A percentile compares a stretch with the other conserved stretches of the same genome.
Conservation (phyloP, 106 monocot species). For the Phalaenopsis aphrodite region DNA sequence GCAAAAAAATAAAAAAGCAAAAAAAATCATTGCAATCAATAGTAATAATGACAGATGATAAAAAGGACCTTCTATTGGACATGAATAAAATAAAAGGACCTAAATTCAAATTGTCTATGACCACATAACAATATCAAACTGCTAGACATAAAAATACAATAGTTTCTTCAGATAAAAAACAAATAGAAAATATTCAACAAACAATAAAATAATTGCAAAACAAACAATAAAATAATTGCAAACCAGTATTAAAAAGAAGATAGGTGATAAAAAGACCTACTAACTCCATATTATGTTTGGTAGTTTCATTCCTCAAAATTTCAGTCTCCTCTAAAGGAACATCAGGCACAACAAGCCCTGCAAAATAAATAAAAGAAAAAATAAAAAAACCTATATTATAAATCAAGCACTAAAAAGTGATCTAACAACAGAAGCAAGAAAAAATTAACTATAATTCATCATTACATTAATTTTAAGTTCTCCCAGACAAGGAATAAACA, state of each 20-base stretch:
- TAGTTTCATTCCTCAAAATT: slow-evolving; percentile 47
- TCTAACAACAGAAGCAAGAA: not conserved
- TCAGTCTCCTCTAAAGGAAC: slow-evolving; percentile 60
- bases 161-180: not conserved
- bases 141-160: not conserved
- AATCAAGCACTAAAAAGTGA: slow-evolving; percentile 1
- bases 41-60: too few species aligned
- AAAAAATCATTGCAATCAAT: too few species aligned
- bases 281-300: slow-evolving; percentile 46
- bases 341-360: slow-evolving; percentile 72
- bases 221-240: not conserved
- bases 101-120: too few species aligned
- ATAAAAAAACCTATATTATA: not conserved
- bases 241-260: not conserved
- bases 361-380: not conserved
- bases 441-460: not conserved
- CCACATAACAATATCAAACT: too few species aligned
- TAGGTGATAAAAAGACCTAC: slow-evolving; percentile 14
- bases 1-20: too few species aligned
- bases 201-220: not conserved
- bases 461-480: not conserved
- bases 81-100: too few species aligned
- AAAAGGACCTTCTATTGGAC: too few species aligned
- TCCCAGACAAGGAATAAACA: not conserved
- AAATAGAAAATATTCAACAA: not conserved